These are phyloP conservation scores for Clonostachys sp. DNA, from an alignment of 2,329 filamentous ascomycete species.

Conservation along the genomic window DNA sequence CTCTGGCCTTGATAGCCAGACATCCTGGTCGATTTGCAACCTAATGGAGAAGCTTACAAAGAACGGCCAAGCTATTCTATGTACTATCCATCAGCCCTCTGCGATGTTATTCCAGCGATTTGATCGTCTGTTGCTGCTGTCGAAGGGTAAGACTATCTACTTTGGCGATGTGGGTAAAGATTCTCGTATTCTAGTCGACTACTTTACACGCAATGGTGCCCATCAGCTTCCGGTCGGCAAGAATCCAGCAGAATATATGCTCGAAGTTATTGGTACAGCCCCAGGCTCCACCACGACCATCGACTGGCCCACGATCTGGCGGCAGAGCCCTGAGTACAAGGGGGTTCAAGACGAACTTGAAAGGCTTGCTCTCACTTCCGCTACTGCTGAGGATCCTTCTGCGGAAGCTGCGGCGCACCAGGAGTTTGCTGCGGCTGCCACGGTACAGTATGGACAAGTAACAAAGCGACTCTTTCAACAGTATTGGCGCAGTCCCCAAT, in stretches of 20 bases:
- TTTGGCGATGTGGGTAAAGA: slow-evolving; percentile 70
- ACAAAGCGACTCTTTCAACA: slow-evolving; percentile 66
- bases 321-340: slow-evolving; percentile 19
- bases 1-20: slow-evolving; percentile 83
- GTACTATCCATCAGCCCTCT: slow-evolving; percentile 46
- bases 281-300: slow-evolving; percentile 38
- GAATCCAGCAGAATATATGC: slow-evolving; percentile 68
- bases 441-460: slow-evolving; percentile 54
- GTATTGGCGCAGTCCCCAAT: slow-evolving; percentile 73
- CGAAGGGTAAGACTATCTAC: slow-evolving; percentile 49
- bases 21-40: slow-evolving; percentile 76
- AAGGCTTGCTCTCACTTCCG: slow-evolving; percentile 18
- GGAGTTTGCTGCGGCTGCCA: slow-evolving; percentile 68
- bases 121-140: slow-evolving; percentile 51
- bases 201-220: slow-evolving; percentile 60
- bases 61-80: slow-evolving; percentile 40
- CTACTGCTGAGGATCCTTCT: not conserved
- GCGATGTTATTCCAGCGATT: slow-evolving; percentile 36
- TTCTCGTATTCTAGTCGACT: slow-evolving; percentile 32
- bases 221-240: slow-evolving; percentile 47
- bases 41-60: slow-evolving; percentile 59
- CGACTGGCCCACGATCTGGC: slow-evolving; percentile 32
- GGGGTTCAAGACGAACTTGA: slow-evolving; percentile 15
- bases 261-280: slow-evolving; percentile 37
- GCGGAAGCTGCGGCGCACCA: slow-evolving; percentile 21